phyloP scores from a whole-genome alignment of 768 basidiomycete species.

The Epithele typhae region DNA sequence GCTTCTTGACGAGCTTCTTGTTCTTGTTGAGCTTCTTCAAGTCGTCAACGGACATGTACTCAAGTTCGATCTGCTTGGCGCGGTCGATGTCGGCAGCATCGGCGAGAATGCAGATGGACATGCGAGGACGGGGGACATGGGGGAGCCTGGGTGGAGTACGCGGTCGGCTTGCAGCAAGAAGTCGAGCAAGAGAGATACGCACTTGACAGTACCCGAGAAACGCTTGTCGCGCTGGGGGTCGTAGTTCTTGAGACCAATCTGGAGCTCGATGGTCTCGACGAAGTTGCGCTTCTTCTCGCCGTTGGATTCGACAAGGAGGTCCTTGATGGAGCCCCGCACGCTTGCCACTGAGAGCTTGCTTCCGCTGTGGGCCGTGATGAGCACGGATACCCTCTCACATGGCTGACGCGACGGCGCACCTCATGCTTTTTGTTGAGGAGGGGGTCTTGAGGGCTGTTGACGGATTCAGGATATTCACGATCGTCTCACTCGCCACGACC shows the following conservation, averaged over 20 bases:
- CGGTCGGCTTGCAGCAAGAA: neutral
- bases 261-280: conserved; percentile 93
- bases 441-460: conserved; percentile 15
- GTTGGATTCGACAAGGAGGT: conserved; percentile 76
- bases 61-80: conserved; percentile 95
- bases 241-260: conserved; percentile 98
- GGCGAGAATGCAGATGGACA: conserved; percentile 99
- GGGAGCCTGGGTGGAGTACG: conserved; percentile 60
- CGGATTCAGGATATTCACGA: neutral
- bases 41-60: conserved; percentile 99
- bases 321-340: conserved; percentile 98
- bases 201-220: conserved; percentile 99
- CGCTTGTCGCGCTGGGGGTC: conserved; percentile 99
- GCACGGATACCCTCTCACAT: too few relatives aligned
- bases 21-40: conserved; percentile 99
- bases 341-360: conserved; percentile 98
- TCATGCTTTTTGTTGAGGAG: conserved; percentile 22
- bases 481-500: neutral
- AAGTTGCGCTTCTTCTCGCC: conserved; percentile 93
- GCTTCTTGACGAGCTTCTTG: conserved; percentile 99
- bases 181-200: conserved; percentile 19
- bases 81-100: conserved; percentile 99
- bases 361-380: conserved; percentile 16
- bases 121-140: conserved; percentile 95
- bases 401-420: conserved; percentile 11